Evolutionary conservation across 2,329 filamentous ascomycete genomes (phyloP), one percentile per base, ranked within the genome.

Genomic region (Scleromitrula shiraiana): DNA sequence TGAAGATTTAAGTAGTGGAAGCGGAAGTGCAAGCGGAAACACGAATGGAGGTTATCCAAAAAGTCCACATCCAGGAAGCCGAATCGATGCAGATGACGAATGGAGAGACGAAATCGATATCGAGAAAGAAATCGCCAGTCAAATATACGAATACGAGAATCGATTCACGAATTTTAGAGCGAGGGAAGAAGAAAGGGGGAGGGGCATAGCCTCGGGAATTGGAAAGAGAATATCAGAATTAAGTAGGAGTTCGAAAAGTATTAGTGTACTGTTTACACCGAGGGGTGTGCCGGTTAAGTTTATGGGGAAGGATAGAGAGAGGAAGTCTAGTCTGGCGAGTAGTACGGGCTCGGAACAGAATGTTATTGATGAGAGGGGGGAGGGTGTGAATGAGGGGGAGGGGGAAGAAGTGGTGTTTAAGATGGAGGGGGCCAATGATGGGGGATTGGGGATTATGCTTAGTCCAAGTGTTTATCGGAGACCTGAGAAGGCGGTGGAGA

Each of bases 211-310:
- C n/a, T n/a, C n/a, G n/a, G n/a, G n/a, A n/a, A n/a, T n/a, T n/a
- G n/a, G n/a, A 26, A 26, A 19, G 22, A 8, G 14, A 15, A 3
- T 33, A 19, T 2, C 15, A 37, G 37, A 39, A 7, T 20, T 47
- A 8, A 47, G 44, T 12, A 35, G 36, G 14, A 41, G 44, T 22
- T 41, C 37, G 15, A 47, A 47, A 23, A 47, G 44, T 7, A 41
- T 47, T 5, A 41, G 44, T 7, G 44, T 36, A 14, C 29, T 41
- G 4, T 47, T 47, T 7, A 41, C 20, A 2, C 37, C 37, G 0
- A 9, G 44, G 9, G 22, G 29, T 2, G 14, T 33, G 1, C 27
- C 22, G 0, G 15, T 12, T 2, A 41, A 26, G 4, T 14, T 17
- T 0, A n/a, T 7, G 15, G 27, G 20, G 12, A 12, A 27, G 26